A percentile compares a stretch with the other conserved stretches of the same genome.
These are phyloP conservation scores for Sporothrix mexicana DNA, from an alignment of 2,329 filamentous ascomycete genomes.

Conservation along the genomic window DNA sequence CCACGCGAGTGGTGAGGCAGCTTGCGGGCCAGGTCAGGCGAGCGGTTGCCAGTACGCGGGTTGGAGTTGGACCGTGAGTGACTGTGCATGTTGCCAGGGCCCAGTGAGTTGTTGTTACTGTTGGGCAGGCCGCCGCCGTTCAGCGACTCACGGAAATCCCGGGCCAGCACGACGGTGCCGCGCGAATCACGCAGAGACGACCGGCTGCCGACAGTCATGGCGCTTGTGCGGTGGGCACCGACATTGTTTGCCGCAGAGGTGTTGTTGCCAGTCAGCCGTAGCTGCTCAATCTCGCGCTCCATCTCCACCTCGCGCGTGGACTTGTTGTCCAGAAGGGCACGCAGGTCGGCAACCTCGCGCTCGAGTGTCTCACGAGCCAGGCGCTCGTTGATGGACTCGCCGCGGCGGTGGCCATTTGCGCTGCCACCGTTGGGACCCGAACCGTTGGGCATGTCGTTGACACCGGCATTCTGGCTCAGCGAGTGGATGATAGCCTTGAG, in stretches of 20 bases:
- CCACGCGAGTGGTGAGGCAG: slow-evolving; percentile 50
- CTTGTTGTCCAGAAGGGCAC: slow-evolving; percentile 74
- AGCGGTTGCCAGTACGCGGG: slow-evolving; percentile 14
- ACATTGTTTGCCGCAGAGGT: slow-evolving; percentile 38
- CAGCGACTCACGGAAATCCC: slow-evolving; percentile 44
- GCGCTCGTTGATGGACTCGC: slow-evolving; percentile 61
- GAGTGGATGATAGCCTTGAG: slow-evolving; percentile 98
- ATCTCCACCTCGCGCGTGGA: slow-evolving; percentile 79
- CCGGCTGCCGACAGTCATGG: slow-evolving; percentile 57
- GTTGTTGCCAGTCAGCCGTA: slow-evolving; percentile 57
- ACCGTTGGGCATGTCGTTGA: slow-evolving; percentile 6
- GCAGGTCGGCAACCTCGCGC: slow-evolving; percentile 78
- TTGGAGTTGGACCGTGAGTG: slow-evolving; percentile 29
- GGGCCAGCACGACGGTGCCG: slow-evolving; percentile 66
- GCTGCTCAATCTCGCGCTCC: slow-evolving; percentile 75
- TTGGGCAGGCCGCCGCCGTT: not conserved
- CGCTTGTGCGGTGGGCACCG: slow-evolving; percentile 55
- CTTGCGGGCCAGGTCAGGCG: slow-evolving; percentile 56
- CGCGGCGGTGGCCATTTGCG: slow-evolving; percentile 51
- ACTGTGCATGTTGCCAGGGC: not conserved
- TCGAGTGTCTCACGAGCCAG: slow-evolving; percentile 73
- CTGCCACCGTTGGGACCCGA: slow-evolving; percentile 40
- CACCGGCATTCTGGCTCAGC: slow-evolving; percentile 76
- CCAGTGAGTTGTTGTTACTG: not conserved
- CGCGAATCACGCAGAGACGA: slow-evolving; percentile 70